Base-by-base conservation (phyloP, 139 green algal genomes). In the Volvox reticuliferus region DNA sequence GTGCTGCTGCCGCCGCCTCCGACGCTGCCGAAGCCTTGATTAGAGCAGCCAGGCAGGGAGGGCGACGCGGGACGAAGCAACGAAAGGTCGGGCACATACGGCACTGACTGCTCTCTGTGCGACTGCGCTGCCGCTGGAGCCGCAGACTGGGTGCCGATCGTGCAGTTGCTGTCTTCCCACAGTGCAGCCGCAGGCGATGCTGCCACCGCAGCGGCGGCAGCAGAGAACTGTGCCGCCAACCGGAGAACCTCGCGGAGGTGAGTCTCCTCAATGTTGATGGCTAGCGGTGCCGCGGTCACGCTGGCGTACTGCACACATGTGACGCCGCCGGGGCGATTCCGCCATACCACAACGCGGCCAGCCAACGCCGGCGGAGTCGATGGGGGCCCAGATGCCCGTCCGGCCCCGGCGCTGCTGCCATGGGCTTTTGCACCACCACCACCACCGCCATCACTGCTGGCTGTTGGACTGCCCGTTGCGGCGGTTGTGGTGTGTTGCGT, bases 251-350 rank as follows among this genome's bases (percentile, higher is more conserved):
- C 62, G 28, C 91, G 83, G 1, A 96, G 50, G 79, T 97, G 93
- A 36, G 89, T 80, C 92, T 97, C 96, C 79, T 98, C 96, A 19
- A 97, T 61, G 65, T 91, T 95, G 13, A 98, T 35, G 1, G 93
- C 91, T 22, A 97, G 19, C 0, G 95, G 94, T 0, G 94, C 92
- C 18, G 94, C 28, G 19, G 93, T 50, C 50, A 97, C 67, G 73
- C 93, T 90, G 0, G 96, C 86, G 1, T 94, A 79, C 90, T 98
- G 94, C 0, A 98, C 76, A 85, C 97, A 99, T 81, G 97, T 35
- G n/a, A 98, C 96, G 19, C 95, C 94, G 0, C 91, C 95, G 0
- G 95, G 96, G 12, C 93, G 93, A 1, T 91, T 92, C 22, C 90
- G 89, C 96, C 96, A 98, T 36, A 97, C 69, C 44, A 93, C 91